These are phyloP conservation scores for Ustilago nuda DNA, from an alignment of 1,284 basidiomycete genomes.

Conservation along the genomic window DNA sequence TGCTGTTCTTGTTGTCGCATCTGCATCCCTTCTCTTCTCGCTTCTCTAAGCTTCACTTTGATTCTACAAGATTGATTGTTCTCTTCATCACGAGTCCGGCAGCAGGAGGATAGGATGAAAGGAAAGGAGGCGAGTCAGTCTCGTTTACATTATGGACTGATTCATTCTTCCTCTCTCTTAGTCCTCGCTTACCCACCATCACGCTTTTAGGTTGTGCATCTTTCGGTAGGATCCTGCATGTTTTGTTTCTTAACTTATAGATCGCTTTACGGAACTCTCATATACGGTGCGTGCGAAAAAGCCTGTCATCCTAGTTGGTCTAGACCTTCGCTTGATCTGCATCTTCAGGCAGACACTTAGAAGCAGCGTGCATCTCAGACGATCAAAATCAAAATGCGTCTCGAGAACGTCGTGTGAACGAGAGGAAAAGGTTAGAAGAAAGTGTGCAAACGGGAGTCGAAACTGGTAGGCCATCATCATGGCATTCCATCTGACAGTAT, in stretches of 20 bases:
- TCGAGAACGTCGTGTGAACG: too few species aligned
- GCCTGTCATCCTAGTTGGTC: too few species aligned
- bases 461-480: too few species aligned
- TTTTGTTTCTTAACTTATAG: background rate
- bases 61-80: conserved; percentile 7
- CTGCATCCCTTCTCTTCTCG: conserved; percentile 3
- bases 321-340: too few species aligned
- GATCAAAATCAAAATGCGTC: too few species aligned
- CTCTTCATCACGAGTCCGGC: background rate
- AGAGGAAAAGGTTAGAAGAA: too few species aligned
- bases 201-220: conserved; percentile 2
- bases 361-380: too few species aligned
- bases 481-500: too few species aligned
- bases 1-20: conserved; percentile 1
- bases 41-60: background rate
- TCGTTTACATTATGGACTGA: conserved; percentile 33
- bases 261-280: background rate
- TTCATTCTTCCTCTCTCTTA: conserved; percentile 2
- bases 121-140: conserved; percentile 19
- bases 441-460: too few species aligned
- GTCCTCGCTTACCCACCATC: background rate
- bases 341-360: too few species aligned
- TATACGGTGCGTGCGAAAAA: too few species aligned
- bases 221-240: conserved; percentile 5
- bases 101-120: background rate